Base-by-base conservation (phyloP, 768 basidiomycete species). In the Calvatia gigantea region DNA sequence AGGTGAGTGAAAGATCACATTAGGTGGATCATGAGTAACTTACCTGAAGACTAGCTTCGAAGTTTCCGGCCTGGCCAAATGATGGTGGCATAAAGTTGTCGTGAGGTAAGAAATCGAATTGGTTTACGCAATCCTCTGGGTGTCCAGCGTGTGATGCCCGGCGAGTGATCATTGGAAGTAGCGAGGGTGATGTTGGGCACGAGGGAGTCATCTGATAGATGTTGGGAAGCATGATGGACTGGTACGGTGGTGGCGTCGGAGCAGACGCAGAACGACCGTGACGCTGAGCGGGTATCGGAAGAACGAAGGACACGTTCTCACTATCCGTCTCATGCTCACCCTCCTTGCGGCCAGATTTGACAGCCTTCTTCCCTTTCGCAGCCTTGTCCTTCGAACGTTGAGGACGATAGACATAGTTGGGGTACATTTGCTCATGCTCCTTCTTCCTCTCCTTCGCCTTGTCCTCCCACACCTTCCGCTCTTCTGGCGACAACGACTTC, bases 361-460 rank as follows among this genome's bases (percentile, higher is more conserved):
- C 64, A 32, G 11, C 65, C 75, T 72, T 82, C 73, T 62, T 70
- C 52, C 62, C 71, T 69, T 73, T 75, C 51, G 73, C n/a, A n/a
- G n/a, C 64, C 70, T 76, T 77, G 61, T 82, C 79, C 69, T 78
- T 80, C 38, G 74, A 69, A 50, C 87, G 76, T 69, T 88, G 86
- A 0, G 88, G 88, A 7, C 87, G 84, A 65, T 89, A 90, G 27
- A 89, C 87, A 69, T 90, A 90, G 68, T 84, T 77, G 62, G 89
- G 88, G 61, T 89, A 85, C 74, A 83, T 73, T 65, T 75, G 72
- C 73, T 86, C 85, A 69, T 89, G 86, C 73, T 90, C 87, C 73
- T 81, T 82, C 78, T 89, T 88, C 74, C 84, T 85, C 70, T 85
- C 84, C 76, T 86, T 87, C 12, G 89, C 89, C 60, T 86, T 69